phyloP scores from a whole-genome alignment of 2,329 filamentous ascomycete species.

The Rosellinia necatrix region DNA sequence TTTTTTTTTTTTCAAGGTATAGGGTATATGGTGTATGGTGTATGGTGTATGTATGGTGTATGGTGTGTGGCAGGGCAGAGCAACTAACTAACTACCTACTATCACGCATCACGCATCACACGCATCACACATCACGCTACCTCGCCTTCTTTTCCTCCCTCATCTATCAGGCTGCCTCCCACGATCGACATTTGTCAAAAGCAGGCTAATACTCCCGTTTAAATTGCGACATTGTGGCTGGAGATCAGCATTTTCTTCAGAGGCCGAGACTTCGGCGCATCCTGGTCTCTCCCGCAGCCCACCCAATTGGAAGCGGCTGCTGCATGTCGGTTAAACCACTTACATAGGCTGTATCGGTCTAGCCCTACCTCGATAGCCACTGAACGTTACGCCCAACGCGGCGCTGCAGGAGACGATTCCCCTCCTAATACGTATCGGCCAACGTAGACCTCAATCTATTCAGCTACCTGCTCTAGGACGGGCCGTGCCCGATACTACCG shows the following conservation, averaged over 20 bases:
- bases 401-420: constrained; percentile 11
- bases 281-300: not conserved
- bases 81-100: no score
- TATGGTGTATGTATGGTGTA: no score
- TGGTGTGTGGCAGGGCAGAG: no score
- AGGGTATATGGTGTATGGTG: no score
- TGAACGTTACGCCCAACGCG: constrained; percentile 12
- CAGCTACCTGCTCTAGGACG: constrained; percentile 10
- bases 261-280: constrained; percentile 19
- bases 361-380: constrained; percentile 11
- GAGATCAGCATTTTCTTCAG: constrained; percentile 8
- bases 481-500: constrained; percentile 2
- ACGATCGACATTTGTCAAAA: constrained; percentile 23
- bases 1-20: no score
- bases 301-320: constrained; percentile 17
- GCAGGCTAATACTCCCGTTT: constrained; percentile 12
- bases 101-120: no score
- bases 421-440: constrained; percentile 9
- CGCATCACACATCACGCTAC: no score
- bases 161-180: not conserved
- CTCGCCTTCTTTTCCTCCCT: no score
- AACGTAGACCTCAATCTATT: constrained; percentile 14
- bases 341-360: constrained; percentile 25
- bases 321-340: constrained; percentile 18
- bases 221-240: constrained; percentile 26